Conservation (phyloP, 495 filamentous ascomycete genomes). For the Podospora comata region DNA sequence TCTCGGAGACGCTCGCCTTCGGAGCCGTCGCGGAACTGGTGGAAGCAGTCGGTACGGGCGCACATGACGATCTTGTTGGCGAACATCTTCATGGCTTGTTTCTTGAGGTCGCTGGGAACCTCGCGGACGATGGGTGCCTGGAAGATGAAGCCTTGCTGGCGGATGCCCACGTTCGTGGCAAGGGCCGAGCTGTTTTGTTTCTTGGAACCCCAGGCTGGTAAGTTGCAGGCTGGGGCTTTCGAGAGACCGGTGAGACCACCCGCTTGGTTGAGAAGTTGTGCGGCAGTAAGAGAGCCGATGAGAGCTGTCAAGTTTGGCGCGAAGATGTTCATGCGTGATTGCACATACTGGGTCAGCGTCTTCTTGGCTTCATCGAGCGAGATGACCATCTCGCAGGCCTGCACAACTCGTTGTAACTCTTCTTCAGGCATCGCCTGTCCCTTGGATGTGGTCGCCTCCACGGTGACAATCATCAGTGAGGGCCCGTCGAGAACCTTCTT, state of each 20-base stretch:
- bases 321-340: slow-evolving; percentile 94
- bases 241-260: slow-evolving; percentile 86
- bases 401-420: slow-evolving; percentile 70
- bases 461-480: slow-evolving; percentile 90
- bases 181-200: slow-evolving; percentile 79
- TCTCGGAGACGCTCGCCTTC: slow-evolving; percentile 79
- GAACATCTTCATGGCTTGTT: slow-evolving; percentile 94
- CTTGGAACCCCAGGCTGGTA: slow-evolving; percentile 84
- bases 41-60: slow-evolving; percentile 83
- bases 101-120: slow-evolving; percentile 81
- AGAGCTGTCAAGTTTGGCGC: slow-evolving; percentile 93
- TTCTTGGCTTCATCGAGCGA: slow-evolving; percentile 83
- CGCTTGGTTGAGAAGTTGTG: slow-evolving; percentile 89
- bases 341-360: slow-evolving; percentile 88
- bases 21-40: slow-evolving; percentile 75
- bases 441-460: slow-evolving; percentile 86
- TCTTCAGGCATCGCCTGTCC: slow-evolving; percentile 70
- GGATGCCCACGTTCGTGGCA: slow-evolving; percentile 88
- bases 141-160: slow-evolving; percentile 91
- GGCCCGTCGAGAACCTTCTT: slow-evolving; percentile 81
- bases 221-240: slow-evolving; percentile 88
- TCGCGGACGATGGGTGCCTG: slow-evolving; percentile 81
- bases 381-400: slow-evolving; percentile 83
- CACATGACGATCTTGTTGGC: slow-evolving; percentile 90
- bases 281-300: slow-evolving; percentile 91